These are phyloP conservation scores for Nicotiana otophora DNA, from an alignment of 257 asterid species.

Conservation along the genomic window DNA sequence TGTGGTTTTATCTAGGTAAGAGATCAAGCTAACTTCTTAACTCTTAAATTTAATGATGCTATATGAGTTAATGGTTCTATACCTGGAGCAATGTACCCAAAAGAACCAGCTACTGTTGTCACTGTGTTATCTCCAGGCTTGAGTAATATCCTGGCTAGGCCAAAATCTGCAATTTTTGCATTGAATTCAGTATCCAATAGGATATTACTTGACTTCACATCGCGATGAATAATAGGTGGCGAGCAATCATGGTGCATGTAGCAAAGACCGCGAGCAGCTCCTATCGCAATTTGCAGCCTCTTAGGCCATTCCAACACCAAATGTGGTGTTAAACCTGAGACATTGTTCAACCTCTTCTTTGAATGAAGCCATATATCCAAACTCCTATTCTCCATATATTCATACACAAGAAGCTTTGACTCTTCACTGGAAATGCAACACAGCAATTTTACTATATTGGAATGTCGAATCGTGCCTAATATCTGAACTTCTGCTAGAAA, in stretches of 20 bases:
- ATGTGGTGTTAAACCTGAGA: slow-evolving; percentile 34
- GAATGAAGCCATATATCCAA: slow-evolving; percentile 73
- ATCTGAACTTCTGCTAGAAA: slow-evolving; percentile 67
- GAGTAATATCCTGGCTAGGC: slow-evolving; percentile 42
- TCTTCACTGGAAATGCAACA: slow-evolving; percentile 61
- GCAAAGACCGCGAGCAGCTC: slow-evolving; percentile 32
- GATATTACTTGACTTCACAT: slow-evolving; percentile 50
- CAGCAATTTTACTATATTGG: slow-evolving; percentile 69
- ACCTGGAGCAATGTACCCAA: slow-evolving; percentile 47
- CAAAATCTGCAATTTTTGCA: slow-evolving; percentile 59
- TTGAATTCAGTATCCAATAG: slow-evolving; percentile 38
- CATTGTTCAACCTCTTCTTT: slow-evolving; percentile 18
- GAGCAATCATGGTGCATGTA: slow-evolving; percentile 37
- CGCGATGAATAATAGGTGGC: slow-evolving; percentile 46
- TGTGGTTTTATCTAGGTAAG: not conserved
- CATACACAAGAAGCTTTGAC: slow-evolving; percentile 70
- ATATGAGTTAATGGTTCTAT: not conserved
- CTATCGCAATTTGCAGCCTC: slow-evolving; percentile 35
- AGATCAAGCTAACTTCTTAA: not conserved
- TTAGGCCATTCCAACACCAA: slow-evolving; percentile 35
- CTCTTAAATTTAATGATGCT: not conserved
- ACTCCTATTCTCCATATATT: slow-evolving; percentile 72
- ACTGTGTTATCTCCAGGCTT: slow-evolving; percentile 32
- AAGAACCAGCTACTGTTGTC: slow-evolving; percentile 38
- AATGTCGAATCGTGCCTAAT: slow-evolving; percentile 60